These are phyloP conservation scores for Nigrograna mackinnonii DNA, from an alignment of 2,329 filamentous ascomycete genomes.

Conservation along the genomic window DNA sequence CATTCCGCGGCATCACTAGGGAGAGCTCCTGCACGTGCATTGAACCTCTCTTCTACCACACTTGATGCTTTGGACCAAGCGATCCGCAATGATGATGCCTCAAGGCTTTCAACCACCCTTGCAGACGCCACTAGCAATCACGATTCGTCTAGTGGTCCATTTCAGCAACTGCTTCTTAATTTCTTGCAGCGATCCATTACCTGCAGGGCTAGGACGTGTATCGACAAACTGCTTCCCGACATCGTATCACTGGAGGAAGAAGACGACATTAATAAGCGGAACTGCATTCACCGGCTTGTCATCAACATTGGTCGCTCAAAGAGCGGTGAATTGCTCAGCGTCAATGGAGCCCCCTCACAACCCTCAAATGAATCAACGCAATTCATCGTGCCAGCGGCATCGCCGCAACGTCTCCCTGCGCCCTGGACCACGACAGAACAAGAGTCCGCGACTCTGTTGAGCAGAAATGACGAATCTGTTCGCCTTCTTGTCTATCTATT, in stretches of 20 bases:
- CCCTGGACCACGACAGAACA: slow-evolving; percentile 69
- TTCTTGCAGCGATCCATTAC: slow-evolving; percentile 78
- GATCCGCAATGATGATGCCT: slow-evolving; percentile 69
- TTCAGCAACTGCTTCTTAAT: slow-evolving; percentile 75
- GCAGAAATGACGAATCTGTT: slow-evolving; percentile 75
- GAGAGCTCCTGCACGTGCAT: slow-evolving; percentile 73
- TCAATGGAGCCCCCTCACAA: slow-evolving; percentile 56
- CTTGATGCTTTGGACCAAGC: slow-evolving; percentile 75
- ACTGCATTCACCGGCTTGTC: slow-evolving; percentile 89
- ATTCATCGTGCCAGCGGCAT: slow-evolving; percentile 79
- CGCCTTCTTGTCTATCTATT: slow-evolving; percentile 67
- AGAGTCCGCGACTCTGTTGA: slow-evolving; percentile 61
- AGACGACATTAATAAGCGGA: slow-evolving; percentile 91
- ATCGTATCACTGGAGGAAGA: slow-evolving; percentile 78
- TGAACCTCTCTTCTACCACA: slow-evolving; percentile 70
- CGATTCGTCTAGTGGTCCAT: slow-evolving; percentile 50
- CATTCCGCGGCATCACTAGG: slow-evolving; percentile 73
- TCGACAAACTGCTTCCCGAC: slow-evolving; percentile 70
- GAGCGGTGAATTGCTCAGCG: slow-evolving; percentile 51
- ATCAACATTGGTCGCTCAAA: slow-evolving; percentile 85
- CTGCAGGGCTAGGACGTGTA: slow-evolving; percentile 68
- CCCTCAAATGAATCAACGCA: slow-evolving; percentile 62
- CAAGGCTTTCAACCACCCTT: slow-evolving; percentile 59
- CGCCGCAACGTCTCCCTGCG: slow-evolving; percentile 65
- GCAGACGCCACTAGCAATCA: slow-evolving; percentile 60